Percentiles rank a stretch among this genome's conserved stretches.
These are phyloP conservation scores for Obba rivulosa DNA, from an alignment of 768 basidiomycete genomes.

Conservation along the genomic window DNA sequence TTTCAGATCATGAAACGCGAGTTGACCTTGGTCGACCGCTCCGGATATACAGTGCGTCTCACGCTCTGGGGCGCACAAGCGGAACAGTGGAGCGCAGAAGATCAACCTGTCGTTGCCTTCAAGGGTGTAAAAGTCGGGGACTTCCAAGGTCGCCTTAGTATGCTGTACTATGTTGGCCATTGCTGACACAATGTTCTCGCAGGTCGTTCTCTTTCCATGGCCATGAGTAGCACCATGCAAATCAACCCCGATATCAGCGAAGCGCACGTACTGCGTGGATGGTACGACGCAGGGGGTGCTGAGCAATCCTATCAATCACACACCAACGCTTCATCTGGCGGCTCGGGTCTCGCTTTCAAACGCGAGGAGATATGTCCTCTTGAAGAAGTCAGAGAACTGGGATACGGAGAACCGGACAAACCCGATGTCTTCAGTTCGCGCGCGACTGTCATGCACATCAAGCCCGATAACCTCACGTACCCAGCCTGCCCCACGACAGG, in stretches of 20 bases:
- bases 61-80: slow-evolving; percentile 98
- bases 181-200: slow-evolving; percentile 1
- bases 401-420: slow-evolving; percentile 72
- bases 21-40: slow-evolving; percentile 80
- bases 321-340: slow-evolving; percentile 40
- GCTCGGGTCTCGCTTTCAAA: slow-evolving; percentile 45
- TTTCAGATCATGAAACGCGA: slow-evolving; percentile 88
- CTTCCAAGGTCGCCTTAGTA: slow-evolving; percentile 58
- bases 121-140: slow-evolving; percentile 93
- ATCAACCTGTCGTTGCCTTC: slow-evolving; percentile 79
- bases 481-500: slow-evolving; percentile 77
- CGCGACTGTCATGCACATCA: slow-evolving; percentile 87
- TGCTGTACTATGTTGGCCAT: not conserved
- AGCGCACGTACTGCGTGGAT: slow-evolving; percentile 80
- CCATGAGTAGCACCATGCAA: slow-evolving; percentile 75
- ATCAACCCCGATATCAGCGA: slow-evolving; percentile 90
- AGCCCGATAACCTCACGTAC: slow-evolving; percentile 75
- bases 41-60: slow-evolving; percentile 69
- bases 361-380: slow-evolving; percentile 70
- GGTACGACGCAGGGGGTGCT: slow-evolving; percentile 78
- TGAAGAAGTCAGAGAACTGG: slow-evolving; percentile 71
- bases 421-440: slow-evolving; percentile 74
- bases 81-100: slow-evolving; percentile 61
- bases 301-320: slow-evolving; percentile 68
- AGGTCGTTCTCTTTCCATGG: slow-evolving; percentile 85